Conservation (phyloP, 257 asterid species). For the Galeopsis tetrahit region DNA sequence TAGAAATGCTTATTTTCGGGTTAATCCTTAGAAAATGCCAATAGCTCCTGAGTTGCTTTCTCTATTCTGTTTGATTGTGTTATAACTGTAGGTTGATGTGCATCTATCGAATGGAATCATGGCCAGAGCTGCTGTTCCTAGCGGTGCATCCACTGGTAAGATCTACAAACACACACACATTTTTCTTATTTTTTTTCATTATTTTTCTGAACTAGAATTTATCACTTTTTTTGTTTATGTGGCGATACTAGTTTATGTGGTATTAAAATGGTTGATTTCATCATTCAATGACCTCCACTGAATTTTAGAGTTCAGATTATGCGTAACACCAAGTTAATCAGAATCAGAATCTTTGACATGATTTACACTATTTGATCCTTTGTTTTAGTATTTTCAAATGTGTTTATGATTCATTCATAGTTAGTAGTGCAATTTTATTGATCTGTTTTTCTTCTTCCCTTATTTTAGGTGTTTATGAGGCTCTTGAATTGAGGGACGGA, state of each 20-base stretch:
- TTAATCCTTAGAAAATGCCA: background rate
- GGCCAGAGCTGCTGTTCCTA: slow-evolving; percentile 93
- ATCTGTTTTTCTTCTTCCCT: background rate
- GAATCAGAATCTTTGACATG: background rate
- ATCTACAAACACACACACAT: slow-evolving; percentile 27
- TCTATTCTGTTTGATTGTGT: background rate
- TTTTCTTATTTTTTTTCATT: background rate
- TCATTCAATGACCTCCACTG: background rate
- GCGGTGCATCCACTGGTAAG: slow-evolving; percentile 96
- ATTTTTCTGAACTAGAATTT: background rate
- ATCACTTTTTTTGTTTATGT: background rate
- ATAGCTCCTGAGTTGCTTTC: slow-evolving; percentile 1
- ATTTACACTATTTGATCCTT: background rate
- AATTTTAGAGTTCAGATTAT: background rate
- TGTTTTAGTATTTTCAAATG: background rate
- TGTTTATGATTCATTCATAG: background rate
- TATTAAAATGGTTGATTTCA: slow-evolving; percentile 13
- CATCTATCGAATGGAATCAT: slow-evolving; percentile 55
- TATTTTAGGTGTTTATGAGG: slow-evolving; percentile 81
- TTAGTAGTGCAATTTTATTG: slow-evolving; percentile 8
- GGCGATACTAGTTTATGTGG: background rate
- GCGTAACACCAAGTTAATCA: background rate
- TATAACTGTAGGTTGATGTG: slow-evolving; percentile 63
- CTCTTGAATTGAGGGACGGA: slow-evolving; percentile 98
- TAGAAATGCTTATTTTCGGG: background rate